phyloP scores from a whole-genome alignment of 371 early-diverging fungal species.

The Synchytrium microbalum region DNA sequence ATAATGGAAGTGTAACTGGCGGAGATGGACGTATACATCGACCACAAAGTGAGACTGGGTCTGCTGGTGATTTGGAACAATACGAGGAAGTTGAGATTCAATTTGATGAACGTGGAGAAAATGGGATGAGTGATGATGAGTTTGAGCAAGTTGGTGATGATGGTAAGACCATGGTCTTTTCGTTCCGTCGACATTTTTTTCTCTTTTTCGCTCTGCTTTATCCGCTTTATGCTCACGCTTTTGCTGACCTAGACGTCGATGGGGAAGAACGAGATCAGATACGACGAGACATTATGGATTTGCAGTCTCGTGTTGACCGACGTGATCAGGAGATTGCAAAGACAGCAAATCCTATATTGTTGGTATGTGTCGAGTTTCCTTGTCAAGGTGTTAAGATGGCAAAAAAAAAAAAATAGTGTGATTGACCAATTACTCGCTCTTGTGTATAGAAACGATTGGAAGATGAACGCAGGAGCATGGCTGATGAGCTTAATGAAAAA shows the following conservation, averaged over 20 bases:
- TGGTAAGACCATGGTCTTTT: background rate
- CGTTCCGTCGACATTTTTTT: background rate
- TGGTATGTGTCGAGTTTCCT: background rate
- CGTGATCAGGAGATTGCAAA: constrained; percentile 1
- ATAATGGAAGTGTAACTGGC: background rate
- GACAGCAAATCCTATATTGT: background rate
- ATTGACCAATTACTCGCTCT: background rate
- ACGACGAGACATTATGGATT: background rate
- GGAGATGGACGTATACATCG: background rate
- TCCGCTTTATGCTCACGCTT: background rate
- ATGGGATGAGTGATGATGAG: background rate
- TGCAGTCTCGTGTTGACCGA: background rate
- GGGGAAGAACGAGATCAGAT: background rate
- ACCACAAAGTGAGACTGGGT: background rate
- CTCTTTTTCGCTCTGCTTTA: background rate
- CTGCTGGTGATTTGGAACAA: background rate
- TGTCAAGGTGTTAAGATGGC: background rate
- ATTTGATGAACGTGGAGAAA: background rate
- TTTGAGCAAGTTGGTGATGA: background rate
- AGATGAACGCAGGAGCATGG: background rate
- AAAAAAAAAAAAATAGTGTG: too few species aligned
- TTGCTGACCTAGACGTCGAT: background rate
- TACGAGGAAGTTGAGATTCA: background rate
- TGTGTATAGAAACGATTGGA: background rate
- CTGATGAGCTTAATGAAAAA: background rate